Conservation (phyloP, 169 alveolate species). For the Plasmodium cynomolgi region DNA sequence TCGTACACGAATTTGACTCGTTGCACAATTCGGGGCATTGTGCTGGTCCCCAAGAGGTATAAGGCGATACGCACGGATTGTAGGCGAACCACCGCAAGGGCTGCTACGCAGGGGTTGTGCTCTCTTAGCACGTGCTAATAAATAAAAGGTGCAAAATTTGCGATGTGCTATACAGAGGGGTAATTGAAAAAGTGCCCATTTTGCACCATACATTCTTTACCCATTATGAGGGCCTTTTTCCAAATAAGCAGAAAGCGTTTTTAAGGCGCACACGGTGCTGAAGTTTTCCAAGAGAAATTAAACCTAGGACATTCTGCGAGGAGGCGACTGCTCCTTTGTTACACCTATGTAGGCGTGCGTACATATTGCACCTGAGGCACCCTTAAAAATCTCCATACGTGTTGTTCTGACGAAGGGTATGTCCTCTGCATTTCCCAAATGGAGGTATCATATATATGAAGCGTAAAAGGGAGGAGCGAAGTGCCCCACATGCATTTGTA, state of each 20-base stretch:
- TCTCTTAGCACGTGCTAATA: not conserved
- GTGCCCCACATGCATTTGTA: not conserved
- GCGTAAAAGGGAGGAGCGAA: not conserved
- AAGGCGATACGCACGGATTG: not conserved
- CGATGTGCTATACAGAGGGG: not conserved
- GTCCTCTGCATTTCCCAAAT: not conserved
- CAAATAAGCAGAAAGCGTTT: not conserved
- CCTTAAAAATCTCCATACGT: not conserved
- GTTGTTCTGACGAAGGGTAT: not conserved
- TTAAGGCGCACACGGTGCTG: not conserved
- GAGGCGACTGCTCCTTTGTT: not conserved
- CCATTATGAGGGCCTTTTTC: not conserved
- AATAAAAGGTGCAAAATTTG: not conserved
- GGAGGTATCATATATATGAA: not conserved
- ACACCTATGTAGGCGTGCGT: not conserved
- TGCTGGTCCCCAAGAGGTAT: not conserved
- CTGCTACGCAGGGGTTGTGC: not conserved
- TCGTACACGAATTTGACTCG: not conserved
- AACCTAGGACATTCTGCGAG: not conserved
- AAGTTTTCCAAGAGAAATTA: not conserved
- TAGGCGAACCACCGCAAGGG: not conserved
- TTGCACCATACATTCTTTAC: not conserved
- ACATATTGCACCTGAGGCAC: not conserved
- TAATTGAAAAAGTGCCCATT: not conserved
- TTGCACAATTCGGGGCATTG: not conserved